These are phyloP conservation scores for Circinella minor DNA, from an alignment of 371 early-diverging fungal species.

Conservation along the genomic window DNA sequence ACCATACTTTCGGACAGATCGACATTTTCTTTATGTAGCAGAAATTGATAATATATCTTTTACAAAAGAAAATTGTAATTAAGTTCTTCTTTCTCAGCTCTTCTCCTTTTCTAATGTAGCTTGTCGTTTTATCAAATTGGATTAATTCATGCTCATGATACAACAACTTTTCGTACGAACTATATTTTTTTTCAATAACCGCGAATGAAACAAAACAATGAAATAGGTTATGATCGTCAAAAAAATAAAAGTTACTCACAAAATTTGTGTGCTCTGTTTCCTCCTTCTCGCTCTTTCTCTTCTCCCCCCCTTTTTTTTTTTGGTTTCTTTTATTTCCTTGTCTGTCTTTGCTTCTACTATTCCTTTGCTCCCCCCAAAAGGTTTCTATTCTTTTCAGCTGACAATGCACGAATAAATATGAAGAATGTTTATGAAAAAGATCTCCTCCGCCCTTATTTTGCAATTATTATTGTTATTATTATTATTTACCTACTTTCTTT, in stretches of 20 bases:
- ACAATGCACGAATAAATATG: not conserved
- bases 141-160: no score
- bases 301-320: not conserved
- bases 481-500: no score
- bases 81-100: not conserved
- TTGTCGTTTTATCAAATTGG: not conserved
- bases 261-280: no score
- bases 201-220: constrained; percentile 3
- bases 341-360: not conserved
- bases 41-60: no score
- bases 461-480: no score
- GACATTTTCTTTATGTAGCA: not conserved
- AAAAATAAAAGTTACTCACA: not conserved
- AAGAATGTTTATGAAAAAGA: constrained; percentile 1
- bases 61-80: no score
- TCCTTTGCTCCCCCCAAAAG: not conserved
- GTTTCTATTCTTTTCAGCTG: not conserved
- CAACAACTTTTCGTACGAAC: no score
- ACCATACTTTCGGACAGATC: constrained; percentile 7
- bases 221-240: constrained; percentile 7
- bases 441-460: not conserved
- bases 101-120: not conserved
- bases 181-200: not conserved
- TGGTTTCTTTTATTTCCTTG: no score
- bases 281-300: not conserved